A percentile compares a stretch with the other conserved stretches of the same genome.
phyloP scores from a whole-genome alignment of 352 stramenopile species.

The Pythium utonaiense region DNA sequence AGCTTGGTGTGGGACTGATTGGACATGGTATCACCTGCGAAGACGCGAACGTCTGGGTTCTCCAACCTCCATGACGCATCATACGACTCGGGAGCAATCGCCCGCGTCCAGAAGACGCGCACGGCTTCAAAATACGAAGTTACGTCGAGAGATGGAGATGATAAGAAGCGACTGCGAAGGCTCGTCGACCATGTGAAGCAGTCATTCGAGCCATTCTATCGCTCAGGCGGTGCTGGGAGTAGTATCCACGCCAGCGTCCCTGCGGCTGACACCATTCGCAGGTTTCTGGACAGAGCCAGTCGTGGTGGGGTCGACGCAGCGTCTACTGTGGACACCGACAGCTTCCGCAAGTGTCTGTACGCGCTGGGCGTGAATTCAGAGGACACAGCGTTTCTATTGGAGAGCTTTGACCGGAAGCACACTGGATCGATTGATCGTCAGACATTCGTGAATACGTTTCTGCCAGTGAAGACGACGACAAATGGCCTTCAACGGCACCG shows the following conservation, averaged over 20 bases:
- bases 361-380: conserved; percentile 28
- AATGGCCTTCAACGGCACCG: neutral
- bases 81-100: neutral
- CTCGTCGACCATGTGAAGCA: conserved; percentile 27
- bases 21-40: conserved; percentile 15
- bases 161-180: conserved; percentile 15
- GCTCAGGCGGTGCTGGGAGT: neutral
- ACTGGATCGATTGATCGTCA: conserved; percentile 19
- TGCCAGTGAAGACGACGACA: conserved; percentile 4
- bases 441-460: conserved; percentile 25
- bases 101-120: neutral
- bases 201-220: conserved; percentile 27
- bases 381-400: conserved; percentile 30
- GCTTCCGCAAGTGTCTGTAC: conserved; percentile 38
- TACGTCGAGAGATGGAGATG: neutral
- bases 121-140: neutral
- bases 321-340: conserved; percentile 15
- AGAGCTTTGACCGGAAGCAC: conserved; percentile 23
- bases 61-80: conserved; percentile 3
- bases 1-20: neutral
- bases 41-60: conserved; percentile 12
- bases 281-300: conserved; percentile 19
- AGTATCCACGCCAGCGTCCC: conserved; percentile 15
- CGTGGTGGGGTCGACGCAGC: neutral
- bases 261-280: conserved; percentile 28